Base-by-base conservation (phyloP, 2,329 filamentous ascomycete genomes). In the Nectriaceae sp. region DNA sequence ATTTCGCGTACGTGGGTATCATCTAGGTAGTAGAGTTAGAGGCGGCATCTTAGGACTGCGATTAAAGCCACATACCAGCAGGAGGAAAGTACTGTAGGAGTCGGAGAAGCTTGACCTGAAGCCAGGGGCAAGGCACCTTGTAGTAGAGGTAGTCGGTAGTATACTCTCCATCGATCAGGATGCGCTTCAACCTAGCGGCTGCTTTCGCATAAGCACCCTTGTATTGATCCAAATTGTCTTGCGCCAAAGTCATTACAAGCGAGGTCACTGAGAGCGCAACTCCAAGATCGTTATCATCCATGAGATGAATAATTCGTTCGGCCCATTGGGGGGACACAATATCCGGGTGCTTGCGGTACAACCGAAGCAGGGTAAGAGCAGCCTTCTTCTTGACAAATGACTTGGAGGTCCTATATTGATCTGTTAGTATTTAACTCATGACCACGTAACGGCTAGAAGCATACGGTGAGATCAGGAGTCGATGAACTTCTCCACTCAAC, bases 371-470 rank as follows among this genome's bases (percentile, higher is more conserved):
- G 1, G 94, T 99, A 44, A 99, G 76, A 5, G 94, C 94, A 1
- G 94, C 93, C 78, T 99, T 99, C 75, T 99, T 99, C 80, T 99
- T 99, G 51, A 99, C 94, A 61, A 99, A 99, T 0, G 94, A 86
- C 71, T 97, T 99, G 1, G 93, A 97, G 6, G 77, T 78, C 40
- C 75, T 56, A 19, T 5, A 19, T 20, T 19, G 16, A 11, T 35
- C 52, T 15, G 49, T 50, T 53, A 40, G 59, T 46, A 29, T 26
- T 31, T 10, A 11, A 35, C 29, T 20, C 8, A 36, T 36, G n/a
- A n/a, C n/a, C 5, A 36, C 33, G 8, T 15, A 19, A 11, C 33
- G 16, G 5, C n/a, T 5, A 19, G 41, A 40, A 39, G 79, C 88
- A 65, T 78, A 95, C 89, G 94, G 94, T 50, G 93, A 96, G 58